phyloP scores from a whole-genome alignment of 1,284 basidiomycete genomes.

The Phellinidium pouzarii region DNA sequence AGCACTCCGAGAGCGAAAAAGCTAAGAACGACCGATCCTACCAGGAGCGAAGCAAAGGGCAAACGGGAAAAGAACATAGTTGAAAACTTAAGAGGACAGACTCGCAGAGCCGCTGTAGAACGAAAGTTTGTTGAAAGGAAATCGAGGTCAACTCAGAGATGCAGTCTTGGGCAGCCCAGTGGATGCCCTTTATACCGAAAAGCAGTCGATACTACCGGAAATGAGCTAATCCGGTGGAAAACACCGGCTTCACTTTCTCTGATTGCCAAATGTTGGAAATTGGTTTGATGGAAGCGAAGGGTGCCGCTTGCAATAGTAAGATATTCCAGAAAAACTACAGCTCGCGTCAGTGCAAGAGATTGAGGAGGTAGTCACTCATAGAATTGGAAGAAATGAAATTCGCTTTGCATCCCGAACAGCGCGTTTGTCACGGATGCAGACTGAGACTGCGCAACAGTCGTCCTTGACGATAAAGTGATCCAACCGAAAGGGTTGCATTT shows the following conservation, averaged over 20 bases:
- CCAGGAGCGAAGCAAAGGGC: constrained; percentile 7
- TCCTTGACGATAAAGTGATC: background rate
- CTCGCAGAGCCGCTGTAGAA: constrained; percentile 8
- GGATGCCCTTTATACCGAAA: constrained; percentile 4
- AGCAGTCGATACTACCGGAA: too few relatives aligned
- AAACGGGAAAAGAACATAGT: constrained; percentile 4
- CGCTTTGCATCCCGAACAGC: background rate
- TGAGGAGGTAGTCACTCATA: background rate
- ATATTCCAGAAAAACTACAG: background rate
- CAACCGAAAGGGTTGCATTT: background rate
- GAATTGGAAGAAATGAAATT: background rate
- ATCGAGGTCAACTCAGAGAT: constrained; percentile 17
- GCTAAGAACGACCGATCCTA: constrained; percentile 3
- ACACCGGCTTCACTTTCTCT: too few relatives aligned
- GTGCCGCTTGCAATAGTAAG: background rate
- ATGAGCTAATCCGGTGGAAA: too few relatives aligned
- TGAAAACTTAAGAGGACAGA: background rate
- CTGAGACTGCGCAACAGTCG: background rate
- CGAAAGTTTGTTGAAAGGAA: background rate
- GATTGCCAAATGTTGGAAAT: too few relatives aligned
- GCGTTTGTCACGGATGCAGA: background rate
- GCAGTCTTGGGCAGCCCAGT: background rate
- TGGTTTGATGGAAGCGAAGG: background rate
- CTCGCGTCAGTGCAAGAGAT: too few relatives aligned
- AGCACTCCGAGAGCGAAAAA: constrained; percentile 4